Evolutionary conservation across 2,329 filamentous ascomycete genomes (phyloP).

Genomic region (Colletotrichum sp.): DNA sequence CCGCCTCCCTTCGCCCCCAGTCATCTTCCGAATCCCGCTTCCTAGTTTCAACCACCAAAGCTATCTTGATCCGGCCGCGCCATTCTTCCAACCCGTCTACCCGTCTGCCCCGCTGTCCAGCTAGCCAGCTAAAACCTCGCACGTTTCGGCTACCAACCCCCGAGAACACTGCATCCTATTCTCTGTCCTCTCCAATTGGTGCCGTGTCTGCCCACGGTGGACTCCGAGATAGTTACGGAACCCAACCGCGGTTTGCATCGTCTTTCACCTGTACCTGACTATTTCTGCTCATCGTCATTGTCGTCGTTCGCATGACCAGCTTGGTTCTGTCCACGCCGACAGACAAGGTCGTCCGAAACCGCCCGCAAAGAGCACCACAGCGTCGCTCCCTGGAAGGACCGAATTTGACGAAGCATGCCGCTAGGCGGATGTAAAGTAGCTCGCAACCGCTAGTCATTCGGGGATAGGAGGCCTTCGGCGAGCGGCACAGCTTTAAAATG

Average conservation of each 20-base stretch:
- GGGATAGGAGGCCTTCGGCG: too few species aligned
- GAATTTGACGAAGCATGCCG: rapidly evolving
- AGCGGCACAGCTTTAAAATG: too few species aligned
- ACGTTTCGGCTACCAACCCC: background rate
- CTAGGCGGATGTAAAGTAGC: too few species aligned
- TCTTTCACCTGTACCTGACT: background rate
- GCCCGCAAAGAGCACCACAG: background rate
- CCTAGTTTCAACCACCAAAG: too few species aligned
- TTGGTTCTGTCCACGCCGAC: background rate
- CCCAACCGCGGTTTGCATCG: rapidly evolving
- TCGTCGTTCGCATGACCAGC: background rate
- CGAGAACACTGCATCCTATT: background rate
- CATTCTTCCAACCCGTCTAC: background rate
- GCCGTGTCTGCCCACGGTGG: background rate
- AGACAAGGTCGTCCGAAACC: background rate
- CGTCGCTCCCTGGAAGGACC: background rate
- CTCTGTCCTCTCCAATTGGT: background rate
- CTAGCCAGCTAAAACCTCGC: background rate
- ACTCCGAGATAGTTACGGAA: rapidly evolving
- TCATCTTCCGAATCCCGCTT: background rate
- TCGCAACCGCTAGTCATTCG: too few species aligned
- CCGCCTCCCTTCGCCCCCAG: background rate
- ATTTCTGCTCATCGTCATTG: background rate
- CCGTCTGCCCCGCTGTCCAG: background rate
- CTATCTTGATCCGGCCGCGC: background rate